Evolutionary conservation across 352 stramenopile species (phyloP).

Genomic region (Phytophthora ramorum): DNA sequence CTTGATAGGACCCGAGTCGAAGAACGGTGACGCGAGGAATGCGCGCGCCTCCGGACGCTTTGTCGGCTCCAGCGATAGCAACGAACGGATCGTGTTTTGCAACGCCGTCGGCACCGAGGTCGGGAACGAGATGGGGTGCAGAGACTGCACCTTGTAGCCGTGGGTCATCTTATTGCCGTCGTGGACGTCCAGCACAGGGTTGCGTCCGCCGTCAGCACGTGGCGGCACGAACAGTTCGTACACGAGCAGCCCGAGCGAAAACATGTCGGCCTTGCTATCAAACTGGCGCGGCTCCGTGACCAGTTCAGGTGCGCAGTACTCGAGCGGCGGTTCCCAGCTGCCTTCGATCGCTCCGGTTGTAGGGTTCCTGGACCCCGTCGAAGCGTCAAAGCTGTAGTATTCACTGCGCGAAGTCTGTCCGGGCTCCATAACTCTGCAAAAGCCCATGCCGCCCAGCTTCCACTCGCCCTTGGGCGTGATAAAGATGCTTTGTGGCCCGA

Average conservation of each 20-base stretch:
- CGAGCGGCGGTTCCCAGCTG: conserved; percentile 82
- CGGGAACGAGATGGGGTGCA: conserved; percentile 88
- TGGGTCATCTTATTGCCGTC: conserved; percentile 92
- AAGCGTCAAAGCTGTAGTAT: conserved; percentile 76
- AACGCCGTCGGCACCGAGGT: conserved; percentile 76
- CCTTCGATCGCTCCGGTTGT: conserved; percentile 62
- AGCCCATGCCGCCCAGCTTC: conserved; percentile 93
- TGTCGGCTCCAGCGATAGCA: conserved; percentile 67
- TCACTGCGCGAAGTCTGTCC: conserved; percentile 85
- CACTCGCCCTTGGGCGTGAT: conserved; percentile 92
- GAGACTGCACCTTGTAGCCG: conserved; percentile 89
- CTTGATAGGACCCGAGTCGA: conserved; percentile 88
- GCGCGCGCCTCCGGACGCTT: conserved; percentile 73
- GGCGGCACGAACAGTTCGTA: conserved; percentile 88
- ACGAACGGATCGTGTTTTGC: conserved; percentile 85
- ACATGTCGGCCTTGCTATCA: conserved; percentile 85
- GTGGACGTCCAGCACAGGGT: conserved; percentile 81
- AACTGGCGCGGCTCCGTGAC: conserved; percentile 87
- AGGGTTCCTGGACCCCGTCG: conserved; percentile 60
- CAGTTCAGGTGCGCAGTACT: conserved; percentile 88
- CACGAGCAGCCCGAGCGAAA: conserved; percentile 83
- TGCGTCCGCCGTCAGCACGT: conserved; percentile 78
- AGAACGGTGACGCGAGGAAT: conserved; percentile 87
- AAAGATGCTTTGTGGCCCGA: conserved; percentile 90
- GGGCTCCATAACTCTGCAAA: conserved; percentile 85